Percentiles rank a stretch among this genome's conserved stretches.
phyloP scores from a whole-genome alignment of 129 eudicot genomes.

The Tagetes patula region DNA sequence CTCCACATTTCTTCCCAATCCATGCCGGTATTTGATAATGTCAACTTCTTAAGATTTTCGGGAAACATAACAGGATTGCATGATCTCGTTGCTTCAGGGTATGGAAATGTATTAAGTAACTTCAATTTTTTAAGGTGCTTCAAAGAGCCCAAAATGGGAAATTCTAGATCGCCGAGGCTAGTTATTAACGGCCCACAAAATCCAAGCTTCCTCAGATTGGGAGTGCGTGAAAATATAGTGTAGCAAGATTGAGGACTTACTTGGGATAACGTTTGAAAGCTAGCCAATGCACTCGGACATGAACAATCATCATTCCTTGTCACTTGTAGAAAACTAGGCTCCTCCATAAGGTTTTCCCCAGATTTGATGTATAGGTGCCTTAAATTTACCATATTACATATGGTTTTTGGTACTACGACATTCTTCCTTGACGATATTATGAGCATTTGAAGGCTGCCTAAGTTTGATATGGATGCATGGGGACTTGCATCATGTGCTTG shows the following conservation, averaged over 20 bases:
- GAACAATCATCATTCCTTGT: neutral
- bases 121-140: too few species aligned
- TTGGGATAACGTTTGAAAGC: too few species aligned
- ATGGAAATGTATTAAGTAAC: too few species aligned
- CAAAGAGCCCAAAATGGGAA: slow-evolving; percentile 33
- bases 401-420: slow-evolving; percentile 11
- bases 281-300: neutral
- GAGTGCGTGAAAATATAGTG: slow-evolving; percentile 18
- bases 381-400: slow-evolving; percentile 25
- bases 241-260: too few species aligned
- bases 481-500: slow-evolving; percentile 9
- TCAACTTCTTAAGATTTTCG: slow-evolving; percentile 25
- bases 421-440: too few species aligned
- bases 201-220: slow-evolving; percentile 31
- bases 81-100: too few species aligned
- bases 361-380: slow-evolving; percentile 28
- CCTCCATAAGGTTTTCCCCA: slow-evolving; percentile 21
- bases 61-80: slow-evolving; percentile 26
- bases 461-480: slow-evolving; percentile 26
- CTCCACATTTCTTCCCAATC: slow-evolving; percentile 29
- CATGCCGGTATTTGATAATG: slow-evolving; percentile 2
- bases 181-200: slow-evolving; percentile 24
- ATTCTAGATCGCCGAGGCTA: neutral
- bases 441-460: slow-evolving; percentile 31
- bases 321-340: neutral